phyloP scores from a whole-genome alignment of 495 filamentous ascomycete genomes.

The Apodospora peruviana region DNA sequence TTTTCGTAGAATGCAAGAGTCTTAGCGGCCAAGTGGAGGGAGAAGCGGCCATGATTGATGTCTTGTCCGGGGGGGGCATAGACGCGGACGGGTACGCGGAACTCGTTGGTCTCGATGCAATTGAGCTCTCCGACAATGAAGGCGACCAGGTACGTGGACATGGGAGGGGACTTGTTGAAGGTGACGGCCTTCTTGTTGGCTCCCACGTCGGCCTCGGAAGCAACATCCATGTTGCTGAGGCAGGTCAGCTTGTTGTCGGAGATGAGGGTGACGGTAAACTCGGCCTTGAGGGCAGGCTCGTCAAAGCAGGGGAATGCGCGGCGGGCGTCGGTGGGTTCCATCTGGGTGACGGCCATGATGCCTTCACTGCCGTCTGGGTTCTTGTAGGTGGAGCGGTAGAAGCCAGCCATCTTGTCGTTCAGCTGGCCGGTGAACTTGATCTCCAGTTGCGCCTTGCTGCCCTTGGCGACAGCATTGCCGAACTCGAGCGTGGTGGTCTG shows the following conservation, averaged over 20 bases:
- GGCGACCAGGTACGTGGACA: conserved; percentile 75
- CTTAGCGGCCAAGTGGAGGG: conserved; percentile 61
- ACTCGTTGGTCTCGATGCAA: conserved; percentile 66
- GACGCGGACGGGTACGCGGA: conserved; percentile 68
- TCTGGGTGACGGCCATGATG: conserved; percentile 71
- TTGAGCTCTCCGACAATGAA: conserved; percentile 74
- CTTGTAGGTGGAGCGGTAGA: conserved; percentile 75
- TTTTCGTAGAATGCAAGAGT: conserved; percentile 70
- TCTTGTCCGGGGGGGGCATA: conserved; percentile 60
- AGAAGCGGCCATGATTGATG: conserved; percentile 63
- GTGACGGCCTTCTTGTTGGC: conserved; percentile 66
- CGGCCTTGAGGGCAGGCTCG: conserved; percentile 69
- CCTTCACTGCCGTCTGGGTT: conserved; percentile 55
- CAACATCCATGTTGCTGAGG: conserved; percentile 77
- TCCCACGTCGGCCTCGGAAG: conserved; percentile 54
- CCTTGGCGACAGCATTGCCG: conserved; percentile 51
- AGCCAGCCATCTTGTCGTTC: conserved; percentile 78
- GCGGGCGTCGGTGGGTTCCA: conserved; percentile 74
- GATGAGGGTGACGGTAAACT: conserved; percentile 67
- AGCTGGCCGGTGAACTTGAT: conserved; percentile 62
- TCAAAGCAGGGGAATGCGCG: conserved; percentile 75
- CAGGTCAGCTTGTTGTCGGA: conserved; percentile 69
- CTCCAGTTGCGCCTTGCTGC: conserved; percentile 55
- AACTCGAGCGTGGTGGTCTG: conserved; percentile 63
- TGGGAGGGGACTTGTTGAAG: conserved; percentile 67